Evolutionary conservation across 192 early-diverging fungal genomes (phyloP), one percentile per base, ranked within the genome.

Genomic region (Rhizoclosmatium sp.): DNA sequence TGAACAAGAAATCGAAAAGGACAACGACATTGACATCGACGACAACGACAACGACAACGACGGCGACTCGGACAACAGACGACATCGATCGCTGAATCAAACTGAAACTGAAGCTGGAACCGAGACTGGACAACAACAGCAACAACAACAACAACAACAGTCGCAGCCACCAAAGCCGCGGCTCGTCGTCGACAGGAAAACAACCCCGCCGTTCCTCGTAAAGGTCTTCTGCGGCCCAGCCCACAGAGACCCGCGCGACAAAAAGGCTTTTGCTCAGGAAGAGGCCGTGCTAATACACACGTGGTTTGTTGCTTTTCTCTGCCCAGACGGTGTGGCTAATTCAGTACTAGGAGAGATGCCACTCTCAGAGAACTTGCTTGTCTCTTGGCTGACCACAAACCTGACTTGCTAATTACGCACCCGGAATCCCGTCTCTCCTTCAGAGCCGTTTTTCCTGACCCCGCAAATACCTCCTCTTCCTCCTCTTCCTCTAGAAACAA

Each of bases 361-460:
- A 45, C 72, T 2, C 72, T 75, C 42, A 40, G 72, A 40, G 72
- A 75, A 47, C 9, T 75, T 44, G 40, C 72, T 9, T 49, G 59
- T 56, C 72, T 75, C 39, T 41, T 75, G 5, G 9, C 72, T 2
- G 21, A 5, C 45, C 10, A 9, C 7, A 60, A 42, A 41, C 72
- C 72, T 9, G 72, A 75, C 10, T 31, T 31, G 31, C 31, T 31
- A 0, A n/a, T 75, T 21, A 75, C 23, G 59, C 23, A 75, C 72
- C 42, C 72, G 23, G 72, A 75, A 47, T 31, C 45, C 61, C 41
- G 60, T 12, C 58, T 75, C 60, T 49, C 59, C 19, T 75, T 75
- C 60, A 75, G 45, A 46, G 16, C 47, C 7, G 3, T 75, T 14
- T 75, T 46, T 59, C 56, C 39, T 16, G 72, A 75, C 10, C 42